Conservation (phyloP, 805 yeast genomes). For the Yarrowia sp. region DNA sequence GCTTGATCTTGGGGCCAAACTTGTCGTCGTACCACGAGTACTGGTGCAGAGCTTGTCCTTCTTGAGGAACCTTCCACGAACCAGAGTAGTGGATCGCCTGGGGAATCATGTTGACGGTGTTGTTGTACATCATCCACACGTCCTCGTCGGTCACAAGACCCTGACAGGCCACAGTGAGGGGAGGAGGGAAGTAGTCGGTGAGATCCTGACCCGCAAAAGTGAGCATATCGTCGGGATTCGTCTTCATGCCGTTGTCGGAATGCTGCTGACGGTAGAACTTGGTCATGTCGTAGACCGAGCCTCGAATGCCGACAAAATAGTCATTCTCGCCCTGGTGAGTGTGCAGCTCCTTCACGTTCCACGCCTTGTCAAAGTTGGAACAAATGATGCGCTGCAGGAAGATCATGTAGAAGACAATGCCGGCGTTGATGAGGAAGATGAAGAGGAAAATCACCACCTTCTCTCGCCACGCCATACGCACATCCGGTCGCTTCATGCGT, state of each 20-base stretch:
- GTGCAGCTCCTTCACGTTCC: constrained; percentile 41
- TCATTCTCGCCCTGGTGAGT: constrained; percentile 41
- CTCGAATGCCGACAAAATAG: constrained; percentile 43
- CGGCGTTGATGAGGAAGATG: constrained; percentile 41
- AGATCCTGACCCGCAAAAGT: constrained; percentile 43
- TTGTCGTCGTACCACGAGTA: constrained; percentile 41
- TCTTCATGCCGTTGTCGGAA: constrained; percentile 41
- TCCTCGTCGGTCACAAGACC: constrained; percentile 39
- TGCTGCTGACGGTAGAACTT: constrained; percentile 44
- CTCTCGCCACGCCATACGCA: constrained; percentile 47
- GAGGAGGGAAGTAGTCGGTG: constrained; percentile 44
- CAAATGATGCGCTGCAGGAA: constrained; percentile 42
- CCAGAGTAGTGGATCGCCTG: constrained; percentile 41
- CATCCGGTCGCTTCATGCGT: constrained; percentile 43
- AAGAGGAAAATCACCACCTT: constrained; percentile 41
- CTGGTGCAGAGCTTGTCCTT: constrained; percentile 39
- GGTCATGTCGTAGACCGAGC: constrained; percentile 44
- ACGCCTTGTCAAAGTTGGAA: constrained; percentile 44
- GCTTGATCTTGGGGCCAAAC: constrained; percentile 40
- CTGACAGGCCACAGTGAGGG: constrained; percentile 43
- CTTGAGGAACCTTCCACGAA: constrained; percentile 33
- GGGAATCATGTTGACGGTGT: constrained; percentile 35
- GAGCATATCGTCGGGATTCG: constrained; percentile 40
- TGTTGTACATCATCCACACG: constrained; percentile 37
- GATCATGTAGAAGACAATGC: constrained; percentile 45